Evolutionary conservation across 805 yeast species (phyloP).

Genomic region (Candida tibetensis): DNA sequence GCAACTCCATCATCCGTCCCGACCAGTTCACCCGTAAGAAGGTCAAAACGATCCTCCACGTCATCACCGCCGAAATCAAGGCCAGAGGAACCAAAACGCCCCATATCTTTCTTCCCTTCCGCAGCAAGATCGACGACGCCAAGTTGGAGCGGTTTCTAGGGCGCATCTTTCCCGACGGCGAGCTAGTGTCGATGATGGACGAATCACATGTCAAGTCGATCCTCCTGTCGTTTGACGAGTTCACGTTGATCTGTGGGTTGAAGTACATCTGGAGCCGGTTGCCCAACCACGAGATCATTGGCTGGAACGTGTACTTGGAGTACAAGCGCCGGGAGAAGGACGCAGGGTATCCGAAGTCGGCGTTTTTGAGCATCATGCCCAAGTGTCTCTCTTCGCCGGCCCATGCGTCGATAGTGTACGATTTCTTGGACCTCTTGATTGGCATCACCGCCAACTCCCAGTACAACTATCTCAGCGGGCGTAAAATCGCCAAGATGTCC

Average conservation of each 20-base stretch:
- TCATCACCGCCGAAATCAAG: conserved; percentile 71
- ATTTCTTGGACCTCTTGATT: conserved; percentile 77
- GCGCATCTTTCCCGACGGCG: conserved; percentile 57
- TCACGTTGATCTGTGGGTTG: conserved; percentile 67
- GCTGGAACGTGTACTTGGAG: conserved; percentile 79
- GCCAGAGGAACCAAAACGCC: conserved; percentile 69
- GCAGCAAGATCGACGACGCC: conserved; percentile 64
- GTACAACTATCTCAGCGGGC: conserved; percentile 72
- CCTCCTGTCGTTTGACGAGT: conserved; percentile 54
- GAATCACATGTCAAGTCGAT: conserved; percentile 40
- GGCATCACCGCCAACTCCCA: conserved; percentile 76
- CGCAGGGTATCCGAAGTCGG: conserved; percentile 63
- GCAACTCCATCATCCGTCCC: conserved; percentile 11
- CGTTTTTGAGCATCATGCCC: conserved; percentile 82
- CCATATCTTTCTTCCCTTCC: conserved; percentile 69
- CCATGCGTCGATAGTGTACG: conserved; percentile 87
- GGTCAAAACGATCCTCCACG: conserved; percentile 64
- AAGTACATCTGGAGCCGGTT: conserved; percentile 87
- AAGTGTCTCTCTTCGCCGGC: conserved; percentile 77
- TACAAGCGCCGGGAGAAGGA: conserved; percentile 65
- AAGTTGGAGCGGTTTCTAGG: conserved; percentile 57
- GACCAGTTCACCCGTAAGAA: conserved; percentile 59
- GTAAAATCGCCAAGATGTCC: conserved; percentile 76
- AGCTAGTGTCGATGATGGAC: conserved; percentile 33
- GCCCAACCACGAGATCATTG: conserved; percentile 74